Base-by-base conservation (phyloP, 192 early-diverging fungal species). In the Coemansia sp. region DNA sequence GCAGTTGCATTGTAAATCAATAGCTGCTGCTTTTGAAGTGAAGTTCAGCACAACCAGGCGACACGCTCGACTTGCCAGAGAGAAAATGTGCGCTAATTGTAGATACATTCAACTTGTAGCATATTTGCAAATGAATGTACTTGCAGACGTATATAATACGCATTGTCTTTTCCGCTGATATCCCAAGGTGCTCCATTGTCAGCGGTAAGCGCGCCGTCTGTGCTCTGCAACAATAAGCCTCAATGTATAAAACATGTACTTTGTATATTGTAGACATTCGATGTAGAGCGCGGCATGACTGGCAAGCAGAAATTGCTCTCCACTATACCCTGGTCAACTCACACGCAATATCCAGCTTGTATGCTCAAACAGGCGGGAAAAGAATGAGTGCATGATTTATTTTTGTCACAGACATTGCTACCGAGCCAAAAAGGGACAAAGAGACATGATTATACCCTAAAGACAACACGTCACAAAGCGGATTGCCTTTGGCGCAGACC, bases 401-500 rank as follows among this genome's bases (percentile, higher is more conserved):
- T 60, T 34, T 34, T 60, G 57, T 60, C 31, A 5, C 31, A 13
- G 57, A 60, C 34, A 55, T 60, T 60, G 57, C 15, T 60, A 18
- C 12, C 31, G 15, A 34, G 12, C 15, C 33, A 34, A 10, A 50
- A 50, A 60, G 36, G 3, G 57, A 34, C 57, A 60, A 58, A 58
- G 31, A 15, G 31, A 33, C 31, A 18, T 34, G 15, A 18, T 34
- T 60, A 8, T 60, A 34, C 57, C 57, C 57, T 60, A 60, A 60
- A 60, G 31, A 57, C 46, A 57, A 33, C 27, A 12, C 55, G 29
- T 34, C 29, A 60, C 57, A 60, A 60, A 60, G 57, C 31, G 57
- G 13, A 10, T 16, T 12, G 16, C 31, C 57, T 18, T 60, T 60
- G 13, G 33, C 10, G 50, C 57, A 60, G 31, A 60, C 31, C 57